These are phyloP conservation scores for Zoysia japonica DNA, from an alignment of 176 grass and related monocot species.

Conservation along the genomic window DNA sequence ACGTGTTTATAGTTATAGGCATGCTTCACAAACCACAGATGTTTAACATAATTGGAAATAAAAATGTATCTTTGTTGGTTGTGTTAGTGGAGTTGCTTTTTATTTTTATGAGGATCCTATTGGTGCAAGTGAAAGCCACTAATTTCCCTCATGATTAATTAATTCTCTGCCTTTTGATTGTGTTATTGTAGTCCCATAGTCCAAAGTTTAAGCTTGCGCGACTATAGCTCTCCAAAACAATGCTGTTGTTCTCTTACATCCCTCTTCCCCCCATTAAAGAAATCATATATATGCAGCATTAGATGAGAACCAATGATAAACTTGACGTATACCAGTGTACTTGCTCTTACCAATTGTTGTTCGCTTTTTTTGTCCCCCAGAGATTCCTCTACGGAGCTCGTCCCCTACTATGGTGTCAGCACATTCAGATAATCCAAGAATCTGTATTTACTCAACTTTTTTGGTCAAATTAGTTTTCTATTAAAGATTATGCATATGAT, in stretches of 20 bases:
- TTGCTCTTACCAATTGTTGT: slow-evolving; percentile 65
- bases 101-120: no score
- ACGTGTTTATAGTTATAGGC: background rate
- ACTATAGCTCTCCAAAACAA: no score
- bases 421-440: slow-evolving; percentile 80
- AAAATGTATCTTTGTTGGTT: no score
- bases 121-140: no score
- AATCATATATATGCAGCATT: background rate
- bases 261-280: no score
- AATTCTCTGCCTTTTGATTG: no score
- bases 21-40: background rate
- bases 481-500: background rate
- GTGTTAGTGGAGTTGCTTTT: no score
- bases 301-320: background rate
- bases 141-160: no score
- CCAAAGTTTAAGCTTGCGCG: no score
- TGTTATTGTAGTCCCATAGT: no score
- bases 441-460: slow-evolving; percentile 49
- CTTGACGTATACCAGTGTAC: background rate
- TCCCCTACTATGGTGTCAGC: slow-evolving; percentile 86
- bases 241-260: no score
- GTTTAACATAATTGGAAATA: background rate
- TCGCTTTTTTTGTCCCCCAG: slow-evolving; percentile 91
- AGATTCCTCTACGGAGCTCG: slow-evolving; percentile 87
- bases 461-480: background rate